phyloP scores from a whole-genome alignment of 2,329 filamentous ascomycete species.

The Rhinocladiella similis region DNA sequence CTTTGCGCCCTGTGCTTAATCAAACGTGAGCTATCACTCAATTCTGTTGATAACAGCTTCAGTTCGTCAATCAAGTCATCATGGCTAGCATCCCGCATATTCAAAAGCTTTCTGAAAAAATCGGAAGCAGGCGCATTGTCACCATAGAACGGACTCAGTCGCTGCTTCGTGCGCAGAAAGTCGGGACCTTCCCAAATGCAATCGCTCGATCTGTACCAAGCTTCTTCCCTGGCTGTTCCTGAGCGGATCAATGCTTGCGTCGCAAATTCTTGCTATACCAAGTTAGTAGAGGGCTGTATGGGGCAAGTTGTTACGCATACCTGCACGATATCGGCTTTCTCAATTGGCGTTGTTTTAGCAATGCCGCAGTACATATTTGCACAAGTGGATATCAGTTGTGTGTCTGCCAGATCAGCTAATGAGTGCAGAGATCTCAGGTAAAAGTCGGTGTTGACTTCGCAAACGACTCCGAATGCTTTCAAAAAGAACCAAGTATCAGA shows the following conservation, averaged over 20 bases:
- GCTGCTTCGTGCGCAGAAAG: conserved; percentile 11
- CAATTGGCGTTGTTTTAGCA: conserved; percentile 9
- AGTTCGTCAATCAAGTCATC: conserved; percentile 17
- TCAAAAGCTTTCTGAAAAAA: conserved; percentile 19
- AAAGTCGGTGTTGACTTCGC: conserved; percentile 7
- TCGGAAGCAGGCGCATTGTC: conserved; percentile 2
- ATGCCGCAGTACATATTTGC: conserved; percentile 11
- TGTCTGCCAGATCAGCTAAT: background rate
- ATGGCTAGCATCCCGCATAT: conserved; percentile 5
- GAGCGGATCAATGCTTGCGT: conserved; percentile 2
- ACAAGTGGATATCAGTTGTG: conserved; percentile 7
- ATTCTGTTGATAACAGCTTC: background rate
- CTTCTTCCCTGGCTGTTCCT: background rate
- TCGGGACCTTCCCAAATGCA: conserved; percentile 18
- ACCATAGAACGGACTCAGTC: conserved; percentile 12
- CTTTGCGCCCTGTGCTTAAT: background rate
- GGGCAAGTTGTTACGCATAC: no score
- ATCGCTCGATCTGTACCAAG: conserved; percentile 12
- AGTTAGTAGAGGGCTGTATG: conserved; percentile 4
- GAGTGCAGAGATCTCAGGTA: conserved; percentile 6
- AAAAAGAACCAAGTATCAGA: conserved; percentile 14
- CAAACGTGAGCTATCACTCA: background rate
- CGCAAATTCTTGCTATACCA: conserved; percentile 4
- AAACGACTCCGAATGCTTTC: conserved; percentile 14
- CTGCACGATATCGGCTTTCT: conserved; percentile 4